A percentile compares a stretch with the other conserved stretches of the same genome.
Conservation (phyloP, 1,139 yeast genomes). For the Blastobotrys niveus region DNA sequence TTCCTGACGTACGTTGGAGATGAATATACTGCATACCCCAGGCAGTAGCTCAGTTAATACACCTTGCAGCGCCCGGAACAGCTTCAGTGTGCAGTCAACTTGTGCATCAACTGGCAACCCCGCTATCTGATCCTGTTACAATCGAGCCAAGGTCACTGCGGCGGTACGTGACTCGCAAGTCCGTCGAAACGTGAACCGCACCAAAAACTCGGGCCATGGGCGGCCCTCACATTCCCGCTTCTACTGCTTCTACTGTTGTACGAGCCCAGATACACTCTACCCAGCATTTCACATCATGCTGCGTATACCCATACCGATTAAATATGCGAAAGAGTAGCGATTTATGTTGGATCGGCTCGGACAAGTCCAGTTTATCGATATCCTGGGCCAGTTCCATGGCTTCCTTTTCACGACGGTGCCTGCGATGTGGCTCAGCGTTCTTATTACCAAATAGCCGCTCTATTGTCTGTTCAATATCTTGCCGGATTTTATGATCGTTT, state of each 20-base stretch:
- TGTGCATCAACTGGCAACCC: conserved; percentile 17
- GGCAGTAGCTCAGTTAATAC: conserved; percentile 29
- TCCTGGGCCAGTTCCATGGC: too few species aligned
- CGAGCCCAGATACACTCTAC: conserved; percentile 22
- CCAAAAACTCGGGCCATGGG: conserved; percentile 31
- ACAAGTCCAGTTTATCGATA: not conserved
- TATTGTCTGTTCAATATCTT: conserved; percentile 1
- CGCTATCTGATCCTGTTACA: conserved; percentile 19
- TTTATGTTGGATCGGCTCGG: not conserved
- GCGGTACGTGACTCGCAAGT: conserved; percentile 23
- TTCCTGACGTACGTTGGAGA: conserved; percentile 16
- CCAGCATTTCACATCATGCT: conserved; percentile 23
- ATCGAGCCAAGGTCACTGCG: conserved; percentile 25
- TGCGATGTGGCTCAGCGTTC: too few species aligned
- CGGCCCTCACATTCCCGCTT: conserved; percentile 20
- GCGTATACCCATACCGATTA: conserved; percentile 13
- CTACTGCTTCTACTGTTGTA: conserved; percentile 21
- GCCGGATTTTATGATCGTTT: not conserved
- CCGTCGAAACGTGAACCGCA: conserved; percentile 28
- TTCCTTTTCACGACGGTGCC: too few species aligned
- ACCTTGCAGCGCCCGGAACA: conserved; percentile 22
- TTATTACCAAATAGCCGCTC: conserved; percentile 3
- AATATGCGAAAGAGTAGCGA: conserved; percentile 1
- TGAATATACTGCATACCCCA: conserved; percentile 24
- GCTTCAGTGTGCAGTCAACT: conserved; percentile 23